Conservation (phyloP, 768 basidiomycete genomes). For the Boletus patriciae region DNA sequence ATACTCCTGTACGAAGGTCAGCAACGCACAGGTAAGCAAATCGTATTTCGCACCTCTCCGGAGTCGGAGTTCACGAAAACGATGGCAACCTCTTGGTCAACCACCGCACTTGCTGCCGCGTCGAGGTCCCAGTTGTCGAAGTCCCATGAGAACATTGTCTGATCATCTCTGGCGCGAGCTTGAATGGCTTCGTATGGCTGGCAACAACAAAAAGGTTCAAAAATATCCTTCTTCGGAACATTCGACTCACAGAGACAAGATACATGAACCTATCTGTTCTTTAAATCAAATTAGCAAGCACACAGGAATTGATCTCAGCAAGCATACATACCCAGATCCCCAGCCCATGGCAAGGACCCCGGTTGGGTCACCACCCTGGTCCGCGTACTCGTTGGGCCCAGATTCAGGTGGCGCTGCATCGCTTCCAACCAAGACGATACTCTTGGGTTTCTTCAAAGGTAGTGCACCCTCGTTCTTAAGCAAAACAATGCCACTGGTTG, state of each 20-base stretch:
- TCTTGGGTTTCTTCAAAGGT: constrained; percentile 60
- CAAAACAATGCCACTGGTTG: constrained; percentile 62
- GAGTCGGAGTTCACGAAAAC: constrained; percentile 85
- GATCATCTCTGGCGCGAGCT: constrained; percentile 61
- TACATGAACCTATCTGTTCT: constrained; percentile 76
- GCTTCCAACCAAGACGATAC: constrained; percentile 61
- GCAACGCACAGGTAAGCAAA: neutral
- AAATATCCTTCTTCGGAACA: neutral
- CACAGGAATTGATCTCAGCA: neutral
- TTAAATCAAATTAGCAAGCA: neutral
- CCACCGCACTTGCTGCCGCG: constrained; percentile 48
- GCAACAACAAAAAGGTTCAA: neutral
- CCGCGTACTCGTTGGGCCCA: constrained; percentile 71
- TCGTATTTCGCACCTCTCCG: constrained; percentile 54
- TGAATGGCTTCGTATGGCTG: constrained; percentile 84
- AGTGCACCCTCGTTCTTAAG: constrained; percentile 64
- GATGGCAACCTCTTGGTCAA: constrained; percentile 60
- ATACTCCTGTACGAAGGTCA: constrained; percentile 40
- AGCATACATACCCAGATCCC: constrained; percentile 64
- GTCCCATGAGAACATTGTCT: constrained; percentile 64
- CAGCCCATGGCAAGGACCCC: constrained; percentile 90
- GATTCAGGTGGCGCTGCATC: constrained; percentile 59
- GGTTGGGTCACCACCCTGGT: constrained; percentile 55
- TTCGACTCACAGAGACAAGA: constrained; percentile 60
- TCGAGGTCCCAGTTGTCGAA: constrained; percentile 67